Base-by-base conservation (phyloP, 495 filamentous ascomycete species). In the Penicillium paradoxum region DNA sequence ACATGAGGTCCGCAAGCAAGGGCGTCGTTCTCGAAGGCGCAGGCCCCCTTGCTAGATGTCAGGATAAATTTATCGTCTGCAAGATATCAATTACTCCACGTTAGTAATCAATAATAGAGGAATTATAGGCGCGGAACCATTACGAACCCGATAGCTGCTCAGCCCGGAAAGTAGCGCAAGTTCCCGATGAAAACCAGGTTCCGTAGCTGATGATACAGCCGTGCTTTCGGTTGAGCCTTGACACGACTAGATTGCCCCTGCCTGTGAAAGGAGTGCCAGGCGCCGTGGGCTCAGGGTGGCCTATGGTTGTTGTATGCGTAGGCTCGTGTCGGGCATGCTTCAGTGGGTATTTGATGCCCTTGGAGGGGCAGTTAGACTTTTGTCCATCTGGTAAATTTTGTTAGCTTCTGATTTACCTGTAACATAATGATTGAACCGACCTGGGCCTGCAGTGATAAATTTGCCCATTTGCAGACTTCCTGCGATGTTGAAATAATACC, bases 401-500 rank as follows among this genome's bases (percentile, higher is more conserved):
- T 47, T 10, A 44, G 21, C 18, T 11, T 44, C n/a, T 11, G 2
- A 30, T 27, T 6, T 51, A 34, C 1, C 10, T 17, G 34, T 4
- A 49, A n/a, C 21, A 19, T 1, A 2, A 15, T n/a, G n/a, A n/a
- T n/a, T n/a, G n/a, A n/a, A 56, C 67, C n/a, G 61, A 80, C 81
- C 81, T 60, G 83, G 83, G 14, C 74, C 51, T 0, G 82, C 72
- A 17, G 88, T 73, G 17, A 90, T 78, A 61, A 95, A 95, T 45
- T 81, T 70, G 21, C 90, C 90, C 6, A 78, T 84, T 63, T 90
- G 87, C 34, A 95, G 67, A 51, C 79, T 84, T 25, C 91, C 91
- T 45, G 80, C 79, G 10, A 95, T 81, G 57, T 91, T 86, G 73
- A 86, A 95, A 54, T 83, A 81, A 63, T 95, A 95, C 87, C 88